Evolutionary conservation across 768 basidiomycete genomes (phyloP), one percentile per base, ranked within the genome.

Genomic region (Lyophyllum semitale): DNA sequence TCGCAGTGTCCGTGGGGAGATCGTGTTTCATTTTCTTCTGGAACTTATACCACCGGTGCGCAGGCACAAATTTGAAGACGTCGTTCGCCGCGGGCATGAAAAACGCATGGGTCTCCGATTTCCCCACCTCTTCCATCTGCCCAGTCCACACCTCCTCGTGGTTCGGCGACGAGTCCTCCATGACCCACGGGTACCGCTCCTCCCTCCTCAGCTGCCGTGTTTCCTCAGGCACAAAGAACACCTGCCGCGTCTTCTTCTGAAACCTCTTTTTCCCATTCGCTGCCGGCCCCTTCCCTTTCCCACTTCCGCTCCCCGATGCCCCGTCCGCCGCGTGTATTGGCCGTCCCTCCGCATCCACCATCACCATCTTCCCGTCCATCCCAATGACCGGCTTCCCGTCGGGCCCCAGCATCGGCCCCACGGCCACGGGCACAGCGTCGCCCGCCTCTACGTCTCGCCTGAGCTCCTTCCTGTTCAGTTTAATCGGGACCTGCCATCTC

Each of bases 21-120:
- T 84, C 80, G 63, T 92, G 85, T 63, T 85, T 88, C 40, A 89
- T 80, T 61, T 85, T 86, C 77, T 92, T 93, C 73, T 91, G 91
- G 67, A 94, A 94, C 71, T 92, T 93, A 78, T 95, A 95, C 90
- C 91, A 95, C 41, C 93, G 81, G 67, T 92, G 84, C 5, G 91
- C 85, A 13, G 92, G 88, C 11, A 95, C 88, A 70, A 95, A 93
- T 66, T 91, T 87, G 79, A 95, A 95, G 35, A 87, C 79, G 54
- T 92, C 85, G 63, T 86, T 85, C 52, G 85, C 85, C 15, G 87
- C 84, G 30, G 90, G 89, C 85, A 93, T 90, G 71, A 95, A 89
- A 72, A 93, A 85, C 6, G 85, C 91, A 59, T 89, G 84, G 8
- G 86, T 88, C 63, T 84, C 83, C 23, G 83, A 78, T 72, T 83